Conservation (phyloP, 1,284 basidiomycete species). For the Trichosporon coremiiforme region DNA sequence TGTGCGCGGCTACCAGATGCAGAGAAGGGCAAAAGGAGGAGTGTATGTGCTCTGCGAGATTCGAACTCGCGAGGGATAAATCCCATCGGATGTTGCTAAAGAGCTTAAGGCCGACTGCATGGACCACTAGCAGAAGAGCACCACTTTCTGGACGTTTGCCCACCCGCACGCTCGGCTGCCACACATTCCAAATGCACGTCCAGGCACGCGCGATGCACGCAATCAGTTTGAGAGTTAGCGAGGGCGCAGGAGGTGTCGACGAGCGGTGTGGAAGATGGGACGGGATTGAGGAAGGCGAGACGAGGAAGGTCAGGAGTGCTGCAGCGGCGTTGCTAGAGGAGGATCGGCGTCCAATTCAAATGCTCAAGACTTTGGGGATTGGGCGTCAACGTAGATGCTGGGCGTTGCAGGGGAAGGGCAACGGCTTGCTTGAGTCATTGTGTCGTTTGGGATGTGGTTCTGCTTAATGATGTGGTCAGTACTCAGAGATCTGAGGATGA, state of each 20-base stretch:
- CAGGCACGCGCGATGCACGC: not conserved
- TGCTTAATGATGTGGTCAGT: too few species aligned
- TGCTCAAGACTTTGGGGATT: not conserved
- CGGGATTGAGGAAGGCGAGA: not conserved
- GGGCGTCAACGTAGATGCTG: too few species aligned
- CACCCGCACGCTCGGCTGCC: too few species aligned
- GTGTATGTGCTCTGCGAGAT: constrained; percentile 7
- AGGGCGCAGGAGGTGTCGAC: not conserved
- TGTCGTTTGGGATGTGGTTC: too few species aligned
- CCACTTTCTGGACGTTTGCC: not conserved
- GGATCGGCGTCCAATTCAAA: not conserved
- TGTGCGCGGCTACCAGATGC: not conserved
- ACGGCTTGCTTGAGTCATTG: too few species aligned
- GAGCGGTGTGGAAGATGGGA: not conserved
- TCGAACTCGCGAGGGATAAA: constrained; percentile 16
- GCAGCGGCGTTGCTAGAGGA: not conserved
- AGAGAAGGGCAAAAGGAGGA: not conserved
- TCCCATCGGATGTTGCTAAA: not conserved
- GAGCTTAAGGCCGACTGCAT: constrained; percentile 14
- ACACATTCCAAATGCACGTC: not conserved
- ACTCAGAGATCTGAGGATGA: too few species aligned
- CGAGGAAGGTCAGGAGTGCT: not conserved
- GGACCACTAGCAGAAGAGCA: constrained; percentile 15
- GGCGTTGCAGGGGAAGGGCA: too few species aligned
- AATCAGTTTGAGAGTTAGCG: not conserved